phyloP scores from a whole-genome alignment of 495 filamentous ascomycete species.

The Aspergillus mulundensis region DNA sequence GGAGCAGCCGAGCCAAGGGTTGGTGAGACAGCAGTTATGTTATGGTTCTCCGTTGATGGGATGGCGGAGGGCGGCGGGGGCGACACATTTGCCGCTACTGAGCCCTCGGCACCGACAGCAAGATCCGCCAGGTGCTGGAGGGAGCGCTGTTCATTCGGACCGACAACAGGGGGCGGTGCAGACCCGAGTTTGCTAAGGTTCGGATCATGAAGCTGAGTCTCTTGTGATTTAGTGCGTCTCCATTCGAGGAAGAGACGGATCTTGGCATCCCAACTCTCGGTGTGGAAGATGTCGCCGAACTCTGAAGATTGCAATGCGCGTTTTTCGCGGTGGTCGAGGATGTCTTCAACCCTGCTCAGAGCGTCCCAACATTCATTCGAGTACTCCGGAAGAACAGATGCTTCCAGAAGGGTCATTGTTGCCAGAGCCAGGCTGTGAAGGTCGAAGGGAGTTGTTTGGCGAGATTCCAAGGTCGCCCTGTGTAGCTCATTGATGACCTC shows the following conservation, averaged over 20 bases:
- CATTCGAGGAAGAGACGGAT: conserved; percentile 47
- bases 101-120: conserved; percentile 48
- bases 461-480: conserved; percentile 44
- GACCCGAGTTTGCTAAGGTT: conserved; percentile 20
- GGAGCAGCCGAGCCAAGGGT: conserved; percentile 26
- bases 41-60: conserved; percentile 23
- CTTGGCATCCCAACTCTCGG: conserved; percentile 41
- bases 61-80: conserved; percentile 32
- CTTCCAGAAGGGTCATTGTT: conserved; percentile 62
- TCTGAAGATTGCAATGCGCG: conserved; percentile 22
- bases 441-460: conserved; percentile 56
- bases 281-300: conserved; percentile 38
- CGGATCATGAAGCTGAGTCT: conserved; percentile 35
- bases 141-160: conserved; percentile 46
- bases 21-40: conserved; percentile 26
- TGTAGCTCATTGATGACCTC: conserved; percentile 56
- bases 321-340: conserved; percentile 39
- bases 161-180: conserved; percentile 36
- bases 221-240: conserved; percentile 39
- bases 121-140: conserved; percentile 65
- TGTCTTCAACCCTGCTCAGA: conserved; percentile 42
- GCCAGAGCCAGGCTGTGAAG: conserved; percentile 70
- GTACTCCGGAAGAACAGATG: conserved; percentile 49
- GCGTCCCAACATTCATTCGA: conserved; percentile 42
- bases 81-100: conserved; percentile 32